Percentiles rank a stretch among this genome's conserved stretches.
These are phyloP conservation scores for Lenwebbia sp. DNA, from an alignment of 345 rosid species.

Conservation along the genomic window DNA sequence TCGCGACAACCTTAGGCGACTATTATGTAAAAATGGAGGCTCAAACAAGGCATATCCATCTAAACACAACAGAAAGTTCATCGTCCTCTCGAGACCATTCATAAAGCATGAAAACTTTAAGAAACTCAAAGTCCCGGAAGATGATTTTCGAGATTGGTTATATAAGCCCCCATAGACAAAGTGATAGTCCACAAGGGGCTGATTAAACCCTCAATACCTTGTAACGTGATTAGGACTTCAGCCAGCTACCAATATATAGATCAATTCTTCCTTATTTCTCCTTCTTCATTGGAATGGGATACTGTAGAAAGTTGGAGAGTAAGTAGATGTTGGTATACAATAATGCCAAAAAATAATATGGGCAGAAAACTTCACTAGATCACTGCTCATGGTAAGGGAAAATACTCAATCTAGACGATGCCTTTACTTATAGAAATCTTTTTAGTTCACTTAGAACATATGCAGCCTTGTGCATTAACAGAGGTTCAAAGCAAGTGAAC, in stretches of 20 bases:
- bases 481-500: neutral
- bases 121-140: neutral
- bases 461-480: neutral
- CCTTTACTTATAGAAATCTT: neutral
- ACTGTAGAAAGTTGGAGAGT: constrained; percentile 19
- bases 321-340: neutral
- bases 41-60: neutral
- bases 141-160: neutral
- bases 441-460: neutral
- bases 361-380: neutral
- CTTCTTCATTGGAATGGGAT: constrained; percentile 72
- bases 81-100: neutral
- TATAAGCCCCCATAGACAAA: neutral
- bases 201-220: constrained; percentile 35
- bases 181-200: neutral
- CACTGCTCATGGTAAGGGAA: neutral
- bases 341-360: neutral
- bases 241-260: constrained; percentile 71
- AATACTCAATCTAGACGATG: neutral
- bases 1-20: neutral
- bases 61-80: neutral
- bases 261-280: constrained; percentile 87
- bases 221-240: constrained; percentile 70
- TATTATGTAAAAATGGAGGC: neutral
- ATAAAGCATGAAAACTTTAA: neutral